These are phyloP conservation scores for Meredithiella fracta DNA, from an alignment of 2,329 filamentous ascomycete genomes.

Conservation along the genomic window DNA sequence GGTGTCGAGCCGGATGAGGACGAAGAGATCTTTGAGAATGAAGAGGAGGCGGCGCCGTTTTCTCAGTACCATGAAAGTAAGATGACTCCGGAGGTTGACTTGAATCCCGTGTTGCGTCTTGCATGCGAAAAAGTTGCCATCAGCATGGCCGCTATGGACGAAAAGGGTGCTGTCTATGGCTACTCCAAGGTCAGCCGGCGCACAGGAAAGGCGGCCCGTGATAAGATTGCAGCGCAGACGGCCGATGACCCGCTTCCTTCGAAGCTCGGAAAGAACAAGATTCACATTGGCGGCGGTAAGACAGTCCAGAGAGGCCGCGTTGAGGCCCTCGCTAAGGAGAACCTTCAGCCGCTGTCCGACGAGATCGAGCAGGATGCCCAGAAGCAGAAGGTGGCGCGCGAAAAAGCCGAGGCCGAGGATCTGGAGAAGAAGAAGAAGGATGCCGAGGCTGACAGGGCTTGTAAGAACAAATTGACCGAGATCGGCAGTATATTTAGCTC, in stretches of 20 bases:
- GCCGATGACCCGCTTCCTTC: constrained; percentile 3
- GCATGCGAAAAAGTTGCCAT: constrained; percentile 78
- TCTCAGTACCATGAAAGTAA: constrained; percentile 39
- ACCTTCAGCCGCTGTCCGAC: constrained; percentile 30
- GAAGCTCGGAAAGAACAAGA: background rate
- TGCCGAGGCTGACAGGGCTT: constrained; percentile 59
- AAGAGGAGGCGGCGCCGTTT: constrained; percentile 45
- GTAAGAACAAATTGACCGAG: constrained; percentile 43
- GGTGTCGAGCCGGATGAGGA: background rate
- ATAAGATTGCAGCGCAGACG: constrained; percentile 19
- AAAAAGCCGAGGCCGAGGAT: constrained; percentile 64
- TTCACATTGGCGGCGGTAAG: constrained; percentile 10
- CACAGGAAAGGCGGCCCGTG: constrained; percentile 23
- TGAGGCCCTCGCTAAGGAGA: constrained; percentile 9
- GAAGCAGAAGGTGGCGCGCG: constrained; percentile 31
- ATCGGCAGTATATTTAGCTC: constrained; percentile 44
- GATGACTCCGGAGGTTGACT: constrained; percentile 39
- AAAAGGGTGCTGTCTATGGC: constrained; percentile 30
- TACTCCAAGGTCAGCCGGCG: constrained; percentile 53
- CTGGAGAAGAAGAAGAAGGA: constrained; percentile 64
- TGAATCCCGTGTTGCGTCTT: constrained; percentile 55
- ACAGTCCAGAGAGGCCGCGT: constrained; percentile 4
- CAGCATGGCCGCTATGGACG: constrained; percentile 63
- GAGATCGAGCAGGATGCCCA: constrained; percentile 10
- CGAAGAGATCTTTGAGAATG: constrained; percentile 20